Evolutionary conservation across 1,284 basidiomycete species (phyloP).

Genomic region (Ganoderma lingzhi): DNA sequence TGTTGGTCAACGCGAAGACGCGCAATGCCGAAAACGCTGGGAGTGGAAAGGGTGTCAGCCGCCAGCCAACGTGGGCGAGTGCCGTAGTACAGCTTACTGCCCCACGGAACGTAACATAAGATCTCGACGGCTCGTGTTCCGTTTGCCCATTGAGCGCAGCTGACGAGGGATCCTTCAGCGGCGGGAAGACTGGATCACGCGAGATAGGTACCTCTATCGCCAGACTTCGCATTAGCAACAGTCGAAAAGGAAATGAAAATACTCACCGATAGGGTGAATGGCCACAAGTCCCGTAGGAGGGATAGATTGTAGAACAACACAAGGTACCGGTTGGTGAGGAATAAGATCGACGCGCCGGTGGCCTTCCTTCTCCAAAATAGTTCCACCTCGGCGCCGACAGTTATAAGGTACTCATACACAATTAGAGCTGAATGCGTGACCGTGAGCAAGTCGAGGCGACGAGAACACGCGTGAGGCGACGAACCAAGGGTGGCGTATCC

Average conservation of each 20-base stretch:
- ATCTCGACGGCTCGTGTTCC: conserved; percentile 12
- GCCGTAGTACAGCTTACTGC: neutral
- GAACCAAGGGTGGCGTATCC: conserved; percentile 1
- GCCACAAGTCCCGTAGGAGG: neutral
- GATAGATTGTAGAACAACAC: conserved; percentile 4
- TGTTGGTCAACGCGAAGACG: conserved; percentile 14
- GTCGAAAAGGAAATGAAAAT: neutral
- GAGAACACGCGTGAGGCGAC: neutral
- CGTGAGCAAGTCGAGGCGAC: neutral
- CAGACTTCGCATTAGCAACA: neutral
- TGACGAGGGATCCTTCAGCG: neutral
- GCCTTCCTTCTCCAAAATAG: conserved; percentile 19
- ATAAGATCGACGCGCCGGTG: conserved; percentile 16
- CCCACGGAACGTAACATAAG: conserved; percentile 16
- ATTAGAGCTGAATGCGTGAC: neutral
- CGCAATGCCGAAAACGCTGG: conserved; percentile 22
- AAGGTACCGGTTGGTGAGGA: conserved; percentile 17
- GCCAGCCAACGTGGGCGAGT: neutral
- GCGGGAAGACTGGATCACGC: neutral
- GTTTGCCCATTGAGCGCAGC: conserved; percentile 14
- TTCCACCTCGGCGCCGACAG: conserved; percentile 14
- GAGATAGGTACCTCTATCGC: neutral
- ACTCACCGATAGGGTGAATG: conserved; percentile 7
- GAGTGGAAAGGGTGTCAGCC: neutral
- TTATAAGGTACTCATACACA: conserved; percentile 17